Evolutionary conservation across 1,139 yeast species (phyloP).

Genomic region (Saccharomyces hybrid): DNA sequence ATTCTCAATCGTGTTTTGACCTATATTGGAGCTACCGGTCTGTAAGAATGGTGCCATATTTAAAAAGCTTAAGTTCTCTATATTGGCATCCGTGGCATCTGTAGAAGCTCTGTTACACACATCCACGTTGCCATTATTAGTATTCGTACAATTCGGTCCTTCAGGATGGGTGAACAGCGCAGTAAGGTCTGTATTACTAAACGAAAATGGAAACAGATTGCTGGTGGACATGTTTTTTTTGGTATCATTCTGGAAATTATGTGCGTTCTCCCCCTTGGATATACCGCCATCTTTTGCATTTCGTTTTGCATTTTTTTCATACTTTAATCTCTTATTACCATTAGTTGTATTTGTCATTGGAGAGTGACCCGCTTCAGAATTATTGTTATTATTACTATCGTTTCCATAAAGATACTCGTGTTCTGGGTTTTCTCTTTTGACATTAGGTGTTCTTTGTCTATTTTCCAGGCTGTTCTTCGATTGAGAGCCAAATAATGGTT

Average conservation of each 20-base stretch:
- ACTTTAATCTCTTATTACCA: slow-evolving; percentile 3
- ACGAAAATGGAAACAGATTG: slow-evolving; percentile 19
- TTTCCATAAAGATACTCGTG: neutral
- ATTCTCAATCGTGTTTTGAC: neutral
- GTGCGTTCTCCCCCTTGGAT: slow-evolving; percentile 1
- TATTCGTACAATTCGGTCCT: neutral
- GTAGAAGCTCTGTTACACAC: neutral
- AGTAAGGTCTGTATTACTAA: slow-evolving; percentile 24
- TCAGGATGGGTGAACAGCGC: slow-evolving; percentile 15
- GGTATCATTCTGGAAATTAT: slow-evolving; percentile 4
- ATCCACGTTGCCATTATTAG: neutral
- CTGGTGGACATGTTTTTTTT: slow-evolving; percentile 13
- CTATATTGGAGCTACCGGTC: neutral
- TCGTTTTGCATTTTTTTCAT: neutral
- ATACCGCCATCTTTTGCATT: neutral
- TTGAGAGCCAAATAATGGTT: neutral
- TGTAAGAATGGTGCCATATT: neutral
- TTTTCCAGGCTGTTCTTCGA: neutral
- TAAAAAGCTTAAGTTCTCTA: neutral
- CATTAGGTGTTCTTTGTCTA: neutral
- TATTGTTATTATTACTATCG: slow-evolving; percentile 1
- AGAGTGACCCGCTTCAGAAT: neutral
- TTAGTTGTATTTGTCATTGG: slow-evolving; percentile 4
- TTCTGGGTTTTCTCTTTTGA: neutral
- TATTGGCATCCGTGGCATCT: neutral